Evolutionary conservation across 768 basidiomycete genomes (phyloP), one percentile per base, ranked within the genome.

Genomic region (Austroboletus festivus): DNA sequence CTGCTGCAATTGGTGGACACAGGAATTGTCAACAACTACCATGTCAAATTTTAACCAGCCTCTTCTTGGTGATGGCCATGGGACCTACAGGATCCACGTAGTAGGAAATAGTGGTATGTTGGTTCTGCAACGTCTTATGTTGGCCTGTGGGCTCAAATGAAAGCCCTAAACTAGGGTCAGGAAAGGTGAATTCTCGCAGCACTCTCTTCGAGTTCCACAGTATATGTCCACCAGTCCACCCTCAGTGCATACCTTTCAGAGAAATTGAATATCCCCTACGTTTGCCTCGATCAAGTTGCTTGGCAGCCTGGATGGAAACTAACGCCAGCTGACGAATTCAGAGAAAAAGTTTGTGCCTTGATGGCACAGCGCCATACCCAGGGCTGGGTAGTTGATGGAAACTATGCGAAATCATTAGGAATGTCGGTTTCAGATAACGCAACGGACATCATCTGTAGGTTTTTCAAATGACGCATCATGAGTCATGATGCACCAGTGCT

Each of bases 341-440:
- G 24, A 31, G 55, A 50, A 19, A 38, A 40, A 15, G 49, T 70
- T 15, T 4, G 33, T 16, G 26, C 40, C 13, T 24, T 71, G 68
- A 44, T 59, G 51, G 44, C 58, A 33, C n/a, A 70, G 60, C n/a
- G n/a, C n/a, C 5, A 62, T 72, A 38, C 47, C n/a, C 38, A 13
- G 28, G 79, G 78, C 1, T 83, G 81, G 81, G 68, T 82, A 7
- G 61, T 78, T 2, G 81, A 83, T 34, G 82, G 82, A 4, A 64
- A 73, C 43, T 82, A 75, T 53, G 26, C 4, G 31, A 33, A 15
- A 0, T 43, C 15, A 0, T 52, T 70, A 11, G 73, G 68, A 1
- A 52, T 50, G 4, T 46, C 78, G 3, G 60, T 77, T 4, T 52
- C 60, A 0, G 66, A 74, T 4, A 59, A 59, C 19, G 64, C 73